Conservation (phyloP, 768 basidiomycete genomes). For the Phylloporus sp. region DNA sequence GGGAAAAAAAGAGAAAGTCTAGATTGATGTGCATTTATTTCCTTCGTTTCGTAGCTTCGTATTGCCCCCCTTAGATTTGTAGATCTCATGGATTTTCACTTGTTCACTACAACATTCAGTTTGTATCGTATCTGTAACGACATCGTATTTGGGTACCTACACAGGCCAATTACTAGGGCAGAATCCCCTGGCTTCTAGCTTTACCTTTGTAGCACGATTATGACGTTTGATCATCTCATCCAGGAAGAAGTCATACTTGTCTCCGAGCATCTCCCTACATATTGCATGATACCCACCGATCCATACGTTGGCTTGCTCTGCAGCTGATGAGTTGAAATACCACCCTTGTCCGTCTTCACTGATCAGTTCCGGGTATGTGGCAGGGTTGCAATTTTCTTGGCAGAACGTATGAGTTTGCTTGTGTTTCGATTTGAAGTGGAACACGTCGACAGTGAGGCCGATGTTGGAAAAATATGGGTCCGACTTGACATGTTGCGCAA, state of each 20-base stretch:
- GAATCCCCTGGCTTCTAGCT: background rate
- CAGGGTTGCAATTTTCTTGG: slow-evolving; percentile 29
- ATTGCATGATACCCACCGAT: slow-evolving; percentile 34
- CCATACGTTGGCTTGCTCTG: slow-evolving; percentile 38
- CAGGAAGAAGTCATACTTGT: slow-evolving; percentile 34
- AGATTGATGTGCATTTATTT: no score
- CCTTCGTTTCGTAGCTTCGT: no score
- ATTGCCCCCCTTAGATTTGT: no score
- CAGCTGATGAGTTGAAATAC: slow-evolving; percentile 35
- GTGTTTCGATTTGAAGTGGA: slow-evolving; percentile 38
- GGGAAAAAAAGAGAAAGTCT: no score
- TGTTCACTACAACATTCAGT: no score
- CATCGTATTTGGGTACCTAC: background rate
- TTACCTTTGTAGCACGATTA: slow-evolving; percentile 11
- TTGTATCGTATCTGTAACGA: background rate
- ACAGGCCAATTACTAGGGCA: slow-evolving; percentile 3
- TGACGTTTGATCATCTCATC: slow-evolving; percentile 33
- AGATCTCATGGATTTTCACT: no score
- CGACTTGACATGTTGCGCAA: background rate
- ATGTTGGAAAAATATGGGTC: slow-evolving; percentile 13
- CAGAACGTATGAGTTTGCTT: slow-evolving; percentile 24
- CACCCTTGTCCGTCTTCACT: slow-evolving; percentile 23
- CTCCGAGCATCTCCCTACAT: slow-evolving; percentile 30
- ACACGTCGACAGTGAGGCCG: slow-evolving; percentile 33
- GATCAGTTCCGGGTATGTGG: slow-evolving; percentile 26